Base-by-base conservation (phyloP, 179 eudicot species). In the Camellia oleifera region DNA sequence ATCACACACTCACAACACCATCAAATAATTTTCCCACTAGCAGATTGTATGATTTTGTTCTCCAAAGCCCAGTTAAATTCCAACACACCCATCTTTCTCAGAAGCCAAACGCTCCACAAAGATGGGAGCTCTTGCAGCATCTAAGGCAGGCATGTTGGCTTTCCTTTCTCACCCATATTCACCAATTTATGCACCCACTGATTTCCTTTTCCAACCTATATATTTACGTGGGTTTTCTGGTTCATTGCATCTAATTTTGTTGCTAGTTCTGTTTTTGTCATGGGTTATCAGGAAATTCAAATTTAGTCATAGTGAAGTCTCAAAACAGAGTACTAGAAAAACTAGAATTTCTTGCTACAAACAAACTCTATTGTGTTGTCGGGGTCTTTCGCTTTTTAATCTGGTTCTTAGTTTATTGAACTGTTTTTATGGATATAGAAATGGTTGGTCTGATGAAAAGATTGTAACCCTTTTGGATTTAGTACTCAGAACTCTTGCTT, bases 371-470 rank as follows among this genome's bases (percentile, higher is more conserved):
- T 82, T 78, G 58, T 71, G 80, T 78, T 86, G 70, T 71, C 62
- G 88, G 54, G 79, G 78, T 45, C 79, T 92, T 56, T 82, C 82
- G 20, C n/a, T 86, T 9, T 88, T 83, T 57, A 88, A 83, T 81
- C 63, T 90, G 13, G 80, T 78, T 20, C 32, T 90, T 3, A 84
- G 85, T 83, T 73, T 87, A 7, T 75, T 90, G 74, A 77, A 65
- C 74, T 83, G 78, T 23, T 92, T 90, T 58, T 85, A 76, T 75
- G 90, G 89, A 90, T 85, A 87, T 82, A 78, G 72, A 67, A 85
- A 69, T 80, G 93, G 86, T n/a, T 87, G 87, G 92, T 81, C 88
- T 70, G 87, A 89, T 76, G 89, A 85, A 78, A 81, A 85, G 58
- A 58, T 87, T 44, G 60, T 87, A 7, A 81, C 85, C 75, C 79